Evolutionary conservation across 2,329 filamentous ascomycete genomes (phyloP), one percentile per base, ranked within the genome.

Genomic region (Diaporthe nobilis): DNA sequence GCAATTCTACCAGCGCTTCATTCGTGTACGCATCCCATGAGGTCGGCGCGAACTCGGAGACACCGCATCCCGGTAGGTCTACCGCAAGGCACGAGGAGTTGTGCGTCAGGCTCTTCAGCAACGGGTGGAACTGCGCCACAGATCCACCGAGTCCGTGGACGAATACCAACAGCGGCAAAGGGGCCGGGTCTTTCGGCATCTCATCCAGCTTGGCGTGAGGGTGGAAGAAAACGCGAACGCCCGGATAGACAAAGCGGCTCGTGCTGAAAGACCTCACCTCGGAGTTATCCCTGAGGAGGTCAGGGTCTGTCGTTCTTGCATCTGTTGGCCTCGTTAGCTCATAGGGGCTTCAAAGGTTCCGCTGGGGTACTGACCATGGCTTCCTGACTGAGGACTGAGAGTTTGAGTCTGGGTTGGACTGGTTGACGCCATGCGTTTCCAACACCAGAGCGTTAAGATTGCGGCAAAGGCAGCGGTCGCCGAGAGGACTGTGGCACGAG

Each of bases 111-210:
- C 94, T 97, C 28, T 92, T 93, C 22, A 98, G 86, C 7, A 98
- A 86, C 42, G 94, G 91, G 73, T 94, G 90, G 82, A 98, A 98
- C 81, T 98, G 97, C 15, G 95, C 93, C 34, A 95, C 90, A 0
- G 95, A 98, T 67, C 97, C 97, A n/a, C 96, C 97, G 13, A 98
- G 89, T 1, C 97, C 97, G 81, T 98, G 97, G 75, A 98, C 88
- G 82, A 97, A 98, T 58, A 98, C 95, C 4, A 98, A 86, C 13
- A 99, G 86, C 1, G 97, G 97, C 15, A 98, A 85, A 0, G 94
- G 92, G 0, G 90, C 89, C 1, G 95, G 94, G 77, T 92, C 88
- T 57, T 87, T 89, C 3, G 95, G 95, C 5, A 98, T 88, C 82
- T 97, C 94, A 76, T 92, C 90, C n/a, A 93, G 92, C 81, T 98